Evolutionary conservation across 305 asterid genomes (phyloP).

Genomic region (Coffea humblotiana): DNA sequence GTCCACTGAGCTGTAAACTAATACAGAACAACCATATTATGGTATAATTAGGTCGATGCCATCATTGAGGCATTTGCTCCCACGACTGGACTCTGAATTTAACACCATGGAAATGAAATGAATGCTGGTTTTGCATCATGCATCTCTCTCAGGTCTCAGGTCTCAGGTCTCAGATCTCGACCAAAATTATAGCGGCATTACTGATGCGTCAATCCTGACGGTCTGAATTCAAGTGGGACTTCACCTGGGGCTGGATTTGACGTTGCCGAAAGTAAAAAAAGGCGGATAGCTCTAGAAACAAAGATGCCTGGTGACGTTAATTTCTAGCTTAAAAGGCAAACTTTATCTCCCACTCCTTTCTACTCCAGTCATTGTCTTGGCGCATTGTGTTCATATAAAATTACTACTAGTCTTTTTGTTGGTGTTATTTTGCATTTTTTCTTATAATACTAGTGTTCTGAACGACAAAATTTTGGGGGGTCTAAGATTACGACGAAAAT

Average conservation of each 20-base stretch:
- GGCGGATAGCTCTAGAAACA: not conserved
- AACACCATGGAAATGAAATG: not conserved
- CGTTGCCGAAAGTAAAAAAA: conserved; percentile 12
- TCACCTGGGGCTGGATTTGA: conserved; percentile 10
- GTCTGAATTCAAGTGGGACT: conserved; percentile 1
- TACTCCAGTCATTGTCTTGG: not conserved
- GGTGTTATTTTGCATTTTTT: not conserved
- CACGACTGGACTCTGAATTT: conserved; percentile 10
- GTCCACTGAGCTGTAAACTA: conserved; percentile 35
- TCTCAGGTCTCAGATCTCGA: not conserved
- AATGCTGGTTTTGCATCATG: not conserved
- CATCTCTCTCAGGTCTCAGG: not conserved
- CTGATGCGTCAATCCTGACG: not conserved
- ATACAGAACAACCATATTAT: not conserved
- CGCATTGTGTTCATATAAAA: no score
- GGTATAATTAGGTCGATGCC: conserved; percentile 19
- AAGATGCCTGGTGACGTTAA: not conserved
- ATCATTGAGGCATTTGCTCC: conserved; percentile 25
- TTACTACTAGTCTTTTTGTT: not conserved
- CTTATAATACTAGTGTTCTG: not conserved
- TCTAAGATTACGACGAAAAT: not conserved
- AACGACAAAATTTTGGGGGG: not conserved
- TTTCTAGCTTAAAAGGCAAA: not conserved
- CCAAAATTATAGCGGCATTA: not conserved
- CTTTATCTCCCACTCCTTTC: conserved; percentile 2